Percentiles rank a stretch among this genome's conserved stretches.
phyloP scores from a whole-genome alignment of 345 rosid genomes.

The Stellera chamaejasme region DNA sequence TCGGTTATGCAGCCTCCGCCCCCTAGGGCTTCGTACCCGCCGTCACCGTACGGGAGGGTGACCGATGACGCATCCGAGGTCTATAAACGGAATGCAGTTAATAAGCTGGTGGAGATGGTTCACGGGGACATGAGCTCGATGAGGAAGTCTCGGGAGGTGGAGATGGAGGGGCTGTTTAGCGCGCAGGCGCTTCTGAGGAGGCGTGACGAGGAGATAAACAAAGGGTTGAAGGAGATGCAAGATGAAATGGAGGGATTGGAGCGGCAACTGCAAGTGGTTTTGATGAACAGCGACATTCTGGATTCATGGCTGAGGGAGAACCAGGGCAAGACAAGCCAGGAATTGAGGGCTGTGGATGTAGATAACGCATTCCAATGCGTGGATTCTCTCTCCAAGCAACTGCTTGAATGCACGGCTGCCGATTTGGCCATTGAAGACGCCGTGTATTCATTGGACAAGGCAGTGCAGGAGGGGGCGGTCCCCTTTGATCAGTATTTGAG shows the following conservation, averaged over 20 bases:
- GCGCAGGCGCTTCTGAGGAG: slow-evolving; percentile 59
- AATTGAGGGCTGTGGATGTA: slow-evolving; percentile 30
- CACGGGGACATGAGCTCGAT: slow-evolving; percentile 46
- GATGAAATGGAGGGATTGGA: slow-evolving; percentile 72
- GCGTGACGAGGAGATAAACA: slow-evolving; percentile 51
- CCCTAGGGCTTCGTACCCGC: slow-evolving; percentile 37
- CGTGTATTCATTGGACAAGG: slow-evolving; percentile 73
- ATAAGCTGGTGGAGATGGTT: slow-evolving; percentile 56
- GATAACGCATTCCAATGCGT: slow-evolving; percentile 50
- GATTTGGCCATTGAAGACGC: slow-evolving; percentile 88
- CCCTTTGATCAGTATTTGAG: slow-evolving; percentile 82
- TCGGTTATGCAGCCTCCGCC: slow-evolving; percentile 16
- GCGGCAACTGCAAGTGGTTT: slow-evolving; percentile 69
- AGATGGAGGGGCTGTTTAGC: slow-evolving; percentile 63
- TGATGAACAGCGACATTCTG: slow-evolving; percentile 62
- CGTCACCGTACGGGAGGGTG: slow-evolving; percentile 45
- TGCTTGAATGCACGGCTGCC: slow-evolving; percentile 63
- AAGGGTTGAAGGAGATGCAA: slow-evolving; percentile 60
- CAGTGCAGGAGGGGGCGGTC: slow-evolving; percentile 52
- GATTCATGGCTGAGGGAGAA: slow-evolving; percentile 70
- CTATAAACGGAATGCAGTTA: slow-evolving; percentile 58
- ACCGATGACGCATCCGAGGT: slow-evolving; percentile 72
- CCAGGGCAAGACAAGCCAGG: slow-evolving; percentile 28
- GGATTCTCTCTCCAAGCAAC: slow-evolving; percentile 60
- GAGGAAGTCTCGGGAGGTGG: slow-evolving; percentile 66